Evolutionary conservation across 139 green algal genomes (phyloP), one percentile per base, ranked within the genome.

Genomic region (Picochlorum sp.): DNA sequence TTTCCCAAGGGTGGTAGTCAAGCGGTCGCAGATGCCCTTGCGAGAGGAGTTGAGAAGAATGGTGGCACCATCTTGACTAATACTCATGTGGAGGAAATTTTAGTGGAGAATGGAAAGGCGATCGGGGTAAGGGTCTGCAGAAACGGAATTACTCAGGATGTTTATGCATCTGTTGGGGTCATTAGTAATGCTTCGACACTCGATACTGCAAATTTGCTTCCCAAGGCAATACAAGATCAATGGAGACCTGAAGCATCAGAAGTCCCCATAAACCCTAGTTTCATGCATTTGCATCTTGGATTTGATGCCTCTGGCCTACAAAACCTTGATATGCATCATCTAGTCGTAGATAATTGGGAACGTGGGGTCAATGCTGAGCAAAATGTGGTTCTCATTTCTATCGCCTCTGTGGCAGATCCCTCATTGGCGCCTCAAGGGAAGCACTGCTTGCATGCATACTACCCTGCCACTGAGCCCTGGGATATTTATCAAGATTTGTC

Each of bases 201-300:
- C 81, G 82, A 98, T 78, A 95, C 85, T 0, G 50, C 88, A 26
- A 55, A 59, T 16, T 70, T 98, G 56, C 60, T 98, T 53, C 81
- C 83, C 0, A 24, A 55, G 1, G 74, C 10, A 8, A 35, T 56
- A 22, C 16, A 9, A 18, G 16, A 9, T 47, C 54, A 0, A 55
- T 84, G 74, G 67, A 69, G 57, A 40, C 57, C 43, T 25, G 64
- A 56, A 35, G 54, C 55, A 22, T 50, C 35, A 4, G 63, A 61
- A 1, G 94, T 75, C 0, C 84, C 86, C 8, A 45, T 81, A 32
- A 89, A 80, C 62, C 68, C 73, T 18, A 89, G 74, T 55, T 99
- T 99, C 78, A 95, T 99, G 84, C 92, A 98, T 76, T 72, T 98
- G 2, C 90, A 98, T 66, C n/a, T 96, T 4, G 92, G 82, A 16